A percentile compares a stretch with the other conserved stretches of the same genome.
Evolutionary conservation across 805 yeast genomes (phyloP).

Genomic region (Candida peoriensis): DNA sequence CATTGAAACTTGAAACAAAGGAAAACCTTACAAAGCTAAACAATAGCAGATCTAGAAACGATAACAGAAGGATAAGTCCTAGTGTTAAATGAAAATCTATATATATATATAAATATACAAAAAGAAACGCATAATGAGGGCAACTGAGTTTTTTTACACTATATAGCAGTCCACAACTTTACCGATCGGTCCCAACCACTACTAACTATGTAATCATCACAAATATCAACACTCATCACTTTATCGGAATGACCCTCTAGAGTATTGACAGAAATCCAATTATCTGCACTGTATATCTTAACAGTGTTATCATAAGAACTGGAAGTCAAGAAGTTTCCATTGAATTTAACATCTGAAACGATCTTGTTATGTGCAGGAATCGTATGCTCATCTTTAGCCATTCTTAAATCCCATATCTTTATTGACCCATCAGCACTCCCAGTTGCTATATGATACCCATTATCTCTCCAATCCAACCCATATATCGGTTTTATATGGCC

Average conservation of each 20-base stretch:
- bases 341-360: slow-evolving; percentile 60
- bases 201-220: slow-evolving; percentile 43
- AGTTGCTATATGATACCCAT: slow-evolving; percentile 72
- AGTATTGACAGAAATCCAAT: slow-evolving; percentile 55
- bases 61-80: slow-evolving; percentile 18
- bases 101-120: not conserved
- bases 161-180: slow-evolving; percentile 48
- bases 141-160: no score
- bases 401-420: slow-evolving; percentile 83
- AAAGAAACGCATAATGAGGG: not conserved
- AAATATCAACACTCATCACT: slow-evolving; percentile 64
- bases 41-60: slow-evolving; percentile 14
- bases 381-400: slow-evolving; percentile 33
- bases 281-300: slow-evolving; percentile 61
- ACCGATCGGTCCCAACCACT: slow-evolving; percentile 85
- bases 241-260: slow-evolving; percentile 61
- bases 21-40: slow-evolving; percentile 17
- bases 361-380: slow-evolving; percentile 74
- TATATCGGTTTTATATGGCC: slow-evolving; percentile 75
- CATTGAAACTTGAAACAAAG: slow-evolving; percentile 15
- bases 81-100: slow-evolving; percentile 5
- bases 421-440: slow-evolving; percentile 81
- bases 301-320: slow-evolving; percentile 69
- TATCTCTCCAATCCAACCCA: slow-evolving; percentile 65
- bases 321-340: slow-evolving; percentile 41